Conservation (phyloP, 257 asterid genomes). For the Eucommia ulmoides region DNA sequence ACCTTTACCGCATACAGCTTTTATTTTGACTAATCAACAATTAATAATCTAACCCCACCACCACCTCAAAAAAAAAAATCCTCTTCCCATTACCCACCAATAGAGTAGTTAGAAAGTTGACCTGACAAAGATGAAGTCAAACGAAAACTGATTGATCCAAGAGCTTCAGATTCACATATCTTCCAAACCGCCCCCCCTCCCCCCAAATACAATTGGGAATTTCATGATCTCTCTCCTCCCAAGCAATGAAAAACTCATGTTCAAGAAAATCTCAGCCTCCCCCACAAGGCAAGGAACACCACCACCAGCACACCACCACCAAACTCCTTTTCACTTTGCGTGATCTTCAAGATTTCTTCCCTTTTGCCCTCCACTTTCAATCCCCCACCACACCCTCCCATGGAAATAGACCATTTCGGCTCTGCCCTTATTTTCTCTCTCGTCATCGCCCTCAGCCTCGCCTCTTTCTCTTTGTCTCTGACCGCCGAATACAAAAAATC, state of each 20-base stretch:
- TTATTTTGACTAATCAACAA: too few species aligned
- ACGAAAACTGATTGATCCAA: too few species aligned
- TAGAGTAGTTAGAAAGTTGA: too few species aligned
- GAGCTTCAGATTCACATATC: too few species aligned
- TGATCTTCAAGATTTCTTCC: conserved; percentile 30
- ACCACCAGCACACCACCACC: not conserved
- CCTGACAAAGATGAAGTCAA: too few species aligned
- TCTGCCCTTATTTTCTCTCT: conserved; percentile 16
- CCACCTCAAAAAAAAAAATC: too few species aligned
- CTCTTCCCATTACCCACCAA: too few species aligned
- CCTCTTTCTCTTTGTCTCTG: conserved; percentile 48
- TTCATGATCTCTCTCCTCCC: not conserved
- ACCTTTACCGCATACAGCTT: too few species aligned
- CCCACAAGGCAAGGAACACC: not conserved
- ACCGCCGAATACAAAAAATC: conserved; percentile 69
- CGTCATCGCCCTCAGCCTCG: conserved; percentile 21
- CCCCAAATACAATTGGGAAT: too few species aligned
- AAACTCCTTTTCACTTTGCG: conserved; percentile 13
- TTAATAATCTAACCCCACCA: too few species aligned
- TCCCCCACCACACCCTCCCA: conserved; percentile 8
- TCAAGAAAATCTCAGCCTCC: not conserved
- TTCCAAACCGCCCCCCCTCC: too few species aligned
- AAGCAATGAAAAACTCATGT: not conserved
- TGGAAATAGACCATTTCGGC: conserved; percentile 31
- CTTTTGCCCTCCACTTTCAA: not conserved